A percentile compares a stretch with the other conserved stretches of the same genome.
Evolutionary conservation across 192 early-diverging fungal genomes (phyloP).

Genomic region (Entomortierella parvispora): DNA sequence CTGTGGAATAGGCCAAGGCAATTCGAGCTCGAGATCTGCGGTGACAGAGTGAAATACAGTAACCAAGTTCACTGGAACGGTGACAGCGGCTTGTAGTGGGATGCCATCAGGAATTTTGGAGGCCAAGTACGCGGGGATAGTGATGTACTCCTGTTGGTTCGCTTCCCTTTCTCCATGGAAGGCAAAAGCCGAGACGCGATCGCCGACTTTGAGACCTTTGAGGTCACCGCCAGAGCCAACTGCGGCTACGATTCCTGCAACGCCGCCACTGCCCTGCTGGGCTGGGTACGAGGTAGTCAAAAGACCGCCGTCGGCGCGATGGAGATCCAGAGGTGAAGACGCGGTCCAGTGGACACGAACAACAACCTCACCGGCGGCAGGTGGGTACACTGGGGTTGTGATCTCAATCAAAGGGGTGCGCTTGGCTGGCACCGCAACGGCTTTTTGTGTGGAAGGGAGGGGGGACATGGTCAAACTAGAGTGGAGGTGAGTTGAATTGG

Average conservation of each 20-base stretch:
- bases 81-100: constrained; percentile 11
- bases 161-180: constrained; percentile 21
- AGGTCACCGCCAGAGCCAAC: constrained; percentile 14
- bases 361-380: constrained; percentile 13
- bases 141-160: constrained; percentile 24
- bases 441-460: constrained; percentile 16
- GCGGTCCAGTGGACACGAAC: constrained; percentile 20
- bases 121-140: constrained; percentile 20
- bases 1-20: constrained; percentile 20
- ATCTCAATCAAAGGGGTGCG: constrained; percentile 16
- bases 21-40: constrained; percentile 17
- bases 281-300: constrained; percentile 9
- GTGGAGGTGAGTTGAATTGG: background rate
- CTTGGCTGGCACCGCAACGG: constrained; percentile 18
- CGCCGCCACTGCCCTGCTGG: constrained; percentile 13
- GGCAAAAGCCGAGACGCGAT: constrained; percentile 16
- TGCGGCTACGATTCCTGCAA: constrained; percentile 12
- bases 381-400: constrained; percentile 15
- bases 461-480: constrained; percentile 4
- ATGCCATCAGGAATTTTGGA: constrained; percentile 19
- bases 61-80: constrained; percentile 21
- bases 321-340: constrained; percentile 15
- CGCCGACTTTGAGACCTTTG: constrained; percentile 17
- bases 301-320: constrained; percentile 19
- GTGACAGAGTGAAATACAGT: constrained; percentile 21